These are phyloP conservation scores for Lentinula sp. DNA, from an alignment of 768 basidiomycete species.

Conservation along the genomic window DNA sequence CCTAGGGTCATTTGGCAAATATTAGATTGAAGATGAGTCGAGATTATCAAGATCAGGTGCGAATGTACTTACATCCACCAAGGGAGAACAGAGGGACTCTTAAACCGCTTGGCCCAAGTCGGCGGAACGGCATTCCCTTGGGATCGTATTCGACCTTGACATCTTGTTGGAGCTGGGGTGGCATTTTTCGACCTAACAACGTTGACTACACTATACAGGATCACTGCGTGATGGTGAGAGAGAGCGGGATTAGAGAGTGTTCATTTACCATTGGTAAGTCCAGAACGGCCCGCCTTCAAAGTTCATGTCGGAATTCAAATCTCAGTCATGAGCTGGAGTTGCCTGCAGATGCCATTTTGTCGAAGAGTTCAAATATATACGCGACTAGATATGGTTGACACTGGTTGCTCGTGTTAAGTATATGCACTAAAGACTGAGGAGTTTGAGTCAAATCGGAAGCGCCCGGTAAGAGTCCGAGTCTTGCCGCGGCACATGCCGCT, in stretches of 20 bases:
- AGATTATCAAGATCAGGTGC: not conserved
- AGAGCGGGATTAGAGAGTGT: not conserved
- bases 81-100: constrained; percentile 50
- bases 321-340: too few species aligned
- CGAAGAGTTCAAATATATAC: too few species aligned
- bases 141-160: constrained; percentile 23
- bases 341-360: too few species aligned
- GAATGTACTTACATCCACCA: constrained; percentile 38
- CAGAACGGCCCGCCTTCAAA: too few species aligned
- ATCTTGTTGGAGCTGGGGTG: not conserved
- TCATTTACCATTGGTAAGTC: not conserved
- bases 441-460: not conserved
- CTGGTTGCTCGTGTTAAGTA: not conserved
- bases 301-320: too few species aligned
- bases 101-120: constrained; percentile 43
- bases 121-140: constrained; percentile 38
- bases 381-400: too few species aligned
- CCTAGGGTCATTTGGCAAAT: constrained; percentile 12
- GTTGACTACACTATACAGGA: not conserved
- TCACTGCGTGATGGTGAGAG: not conserved
- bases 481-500: not conserved
- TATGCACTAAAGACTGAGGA: too few species aligned
- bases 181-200: not conserved
- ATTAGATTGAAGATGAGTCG: not conserved
- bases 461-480: not conserved